These are phyloP conservation scores for Bacidia gigantensis DNA, from an alignment of 495 filamentous ascomycete genomes.

Conservation along the genomic window DNA sequence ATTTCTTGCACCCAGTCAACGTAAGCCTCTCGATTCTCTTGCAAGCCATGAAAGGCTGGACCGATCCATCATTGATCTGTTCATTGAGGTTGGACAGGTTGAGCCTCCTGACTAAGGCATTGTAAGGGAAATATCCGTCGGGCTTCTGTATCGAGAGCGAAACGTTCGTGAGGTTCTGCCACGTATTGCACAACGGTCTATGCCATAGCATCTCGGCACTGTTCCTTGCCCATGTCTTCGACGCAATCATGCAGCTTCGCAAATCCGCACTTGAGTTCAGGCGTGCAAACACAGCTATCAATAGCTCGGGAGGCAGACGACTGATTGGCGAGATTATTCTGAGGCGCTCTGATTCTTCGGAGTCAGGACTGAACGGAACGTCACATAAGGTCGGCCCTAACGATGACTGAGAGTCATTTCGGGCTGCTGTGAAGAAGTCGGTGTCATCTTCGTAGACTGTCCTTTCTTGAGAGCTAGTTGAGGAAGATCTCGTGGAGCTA, in stretches of 20 bases:
- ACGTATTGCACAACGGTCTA: slow-evolving; percentile 75
- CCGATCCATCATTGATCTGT: slow-evolving; percentile 77
- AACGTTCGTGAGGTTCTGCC: slow-evolving; percentile 63
- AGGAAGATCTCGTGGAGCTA: slow-evolving; percentile 33
- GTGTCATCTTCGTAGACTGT: slow-evolving; percentile 76
- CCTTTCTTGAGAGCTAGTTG: slow-evolving; percentile 72
- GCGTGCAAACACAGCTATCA: slow-evolving; percentile 84
- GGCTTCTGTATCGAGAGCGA: slow-evolving; percentile 55
- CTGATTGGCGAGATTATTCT: slow-evolving; percentile 54
- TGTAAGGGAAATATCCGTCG: slow-evolving; percentile 69
- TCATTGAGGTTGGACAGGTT: slow-evolving; percentile 70
- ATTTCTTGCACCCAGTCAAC: slow-evolving; percentile 71
- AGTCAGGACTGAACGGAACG: slow-evolving; percentile 43
- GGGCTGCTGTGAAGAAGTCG: slow-evolving; percentile 72
- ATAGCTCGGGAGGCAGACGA: slow-evolving; percentile 79
- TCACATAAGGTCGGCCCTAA: slow-evolving; percentile 66
- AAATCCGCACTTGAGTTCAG: slow-evolving; percentile 62
- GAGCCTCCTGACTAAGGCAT: slow-evolving; percentile 74
- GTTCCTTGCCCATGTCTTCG: slow-evolving; percentile 82
- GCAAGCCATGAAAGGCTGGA: slow-evolving; percentile 68
- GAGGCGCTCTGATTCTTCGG: slow-evolving; percentile 36
- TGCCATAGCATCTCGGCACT: slow-evolving; percentile 92
- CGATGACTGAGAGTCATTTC: slow-evolving; percentile 84
- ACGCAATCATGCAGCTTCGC: slow-evolving; percentile 80
- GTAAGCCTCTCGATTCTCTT: slow-evolving; percentile 89